phyloP scores from a whole-genome alignment of 106 monocot species.

The Acorus calamus region DNA sequence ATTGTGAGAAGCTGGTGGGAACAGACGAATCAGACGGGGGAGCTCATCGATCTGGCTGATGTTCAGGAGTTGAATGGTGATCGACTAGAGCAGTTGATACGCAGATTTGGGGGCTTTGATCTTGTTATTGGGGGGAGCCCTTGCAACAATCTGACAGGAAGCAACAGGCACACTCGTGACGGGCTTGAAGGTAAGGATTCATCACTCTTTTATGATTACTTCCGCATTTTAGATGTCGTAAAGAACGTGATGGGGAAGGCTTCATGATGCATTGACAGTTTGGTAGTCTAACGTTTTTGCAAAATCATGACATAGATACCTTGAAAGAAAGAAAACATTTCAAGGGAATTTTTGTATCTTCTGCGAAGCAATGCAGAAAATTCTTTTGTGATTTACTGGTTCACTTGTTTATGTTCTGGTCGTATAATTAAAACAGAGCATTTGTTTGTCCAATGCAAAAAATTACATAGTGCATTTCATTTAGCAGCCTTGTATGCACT shows the following conservation, averaged over 20 bases:
- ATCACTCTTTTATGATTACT: constrained; percentile 62
- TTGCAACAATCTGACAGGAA: constrained; percentile 74
- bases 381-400: no score
- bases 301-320: no score
- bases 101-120: constrained; percentile 48
- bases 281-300: no score
- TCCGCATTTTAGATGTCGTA: constrained; percentile 59
- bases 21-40: constrained; percentile 51
- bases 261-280: background rate
- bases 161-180: constrained; percentile 60
- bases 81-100: constrained; percentile 28
- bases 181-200: constrained; percentile 70
- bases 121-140: constrained; percentile 73
- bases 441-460: no score
- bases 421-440: no score
- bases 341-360: no score
- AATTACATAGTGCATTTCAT: no score
- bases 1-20: constrained; percentile 66
- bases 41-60: constrained; percentile 35
- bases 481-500: no score
- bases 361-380: no score
- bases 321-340: no score
- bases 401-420: no score
- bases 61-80: constrained; percentile 30
- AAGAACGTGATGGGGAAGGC: constrained; percentile 40